A percentile compares a stretch with the other conserved stretches of the same genome.
phyloP scores from a whole-genome alignment of 179 eudicot genomes.

The Silene coronaria region DNA sequence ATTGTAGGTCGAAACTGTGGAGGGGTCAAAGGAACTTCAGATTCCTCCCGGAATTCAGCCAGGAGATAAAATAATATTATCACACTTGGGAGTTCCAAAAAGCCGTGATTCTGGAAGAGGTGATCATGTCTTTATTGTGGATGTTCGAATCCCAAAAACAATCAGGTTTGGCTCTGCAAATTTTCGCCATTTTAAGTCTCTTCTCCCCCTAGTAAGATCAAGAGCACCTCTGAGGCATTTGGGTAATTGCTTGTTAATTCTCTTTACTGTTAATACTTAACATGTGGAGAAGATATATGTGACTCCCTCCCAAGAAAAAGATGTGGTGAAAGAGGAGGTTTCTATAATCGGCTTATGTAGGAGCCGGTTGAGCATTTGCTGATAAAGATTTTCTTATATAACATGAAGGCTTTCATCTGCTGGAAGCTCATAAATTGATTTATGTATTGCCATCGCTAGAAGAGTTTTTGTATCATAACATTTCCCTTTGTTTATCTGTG shows the following conservation, averaged over 20 bases:
- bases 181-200: background rate
- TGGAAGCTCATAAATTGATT: background rate
- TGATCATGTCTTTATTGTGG: slow-evolving; percentile 73
- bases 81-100: slow-evolving; percentile 72
- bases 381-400: background rate
- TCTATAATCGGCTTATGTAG: background rate
- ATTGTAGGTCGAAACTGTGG: slow-evolving; percentile 75
- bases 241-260: background rate
- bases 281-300: background rate
- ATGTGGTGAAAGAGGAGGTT: background rate
- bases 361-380: background rate
- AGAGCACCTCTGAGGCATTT: background rate
- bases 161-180: slow-evolving; percentile 49
- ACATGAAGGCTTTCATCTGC: background rate
- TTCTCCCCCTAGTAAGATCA: background rate
- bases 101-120: slow-evolving; percentile 56
- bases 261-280: background rate
- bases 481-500: background rate
- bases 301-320: background rate
- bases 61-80: slow-evolving; percentile 61
- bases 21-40: slow-evolving; percentile 61
- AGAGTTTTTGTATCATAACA: background rate
- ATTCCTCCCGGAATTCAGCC: slow-evolving; percentile 86
- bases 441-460: background rate
- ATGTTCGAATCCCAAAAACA: slow-evolving; percentile 58